Base-by-base conservation (phyloP, 2,329 filamentous ascomycete genomes). In the Catunica adiposa region DNA sequence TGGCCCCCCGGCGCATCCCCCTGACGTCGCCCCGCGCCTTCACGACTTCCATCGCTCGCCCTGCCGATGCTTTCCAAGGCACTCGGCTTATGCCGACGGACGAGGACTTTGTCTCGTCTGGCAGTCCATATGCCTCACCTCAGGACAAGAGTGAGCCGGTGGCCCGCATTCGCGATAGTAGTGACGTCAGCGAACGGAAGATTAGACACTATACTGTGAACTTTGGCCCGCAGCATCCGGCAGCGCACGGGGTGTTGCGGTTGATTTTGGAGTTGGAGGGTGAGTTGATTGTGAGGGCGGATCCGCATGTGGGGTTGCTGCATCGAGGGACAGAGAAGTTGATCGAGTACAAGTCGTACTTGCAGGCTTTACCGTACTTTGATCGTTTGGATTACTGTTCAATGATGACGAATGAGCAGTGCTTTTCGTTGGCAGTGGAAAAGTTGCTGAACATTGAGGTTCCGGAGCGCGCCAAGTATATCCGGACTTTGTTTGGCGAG, bases 401-500 rank as follows among this genome's bases (percentile, higher is more conserved):
- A 65, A 98, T 98, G 94, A 98, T 98, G 92, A 98, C 92, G 66
- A 98, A 98, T 71, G 92, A 98, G 77, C 92, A 98, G 73, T 95
- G 89, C 67, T 98, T 88, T 71, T 82, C 89, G 38, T 78, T 98
- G 62, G 92, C 89, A 20, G 90, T 97, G 56, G 92, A 98, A 79
- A 98, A 98, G 78, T 78, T 98, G 59, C 76, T 98, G 65, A 98
- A 98, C 70, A 77, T 98, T 62, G 94, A 98, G 69, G 86, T 98
- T 61, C 92, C 92, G 23, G 85, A 92, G 61, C 79, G 92, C 66
- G 92, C 92, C 64, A 97, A 98, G 75, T 98, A 83, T 75, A 98
- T 98, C 67, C 81, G 92, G 62, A 97, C 90, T 34, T 0, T 98
- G 73, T 98, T 98, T 69, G 92, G 80, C 64, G 92, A 98, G 69